A percentile compares a stretch with the other conserved stretches of the same genome.
Conservation (phyloP, 495 filamentous ascomycete species). For the Clavariopsis aquatica region DNA sequence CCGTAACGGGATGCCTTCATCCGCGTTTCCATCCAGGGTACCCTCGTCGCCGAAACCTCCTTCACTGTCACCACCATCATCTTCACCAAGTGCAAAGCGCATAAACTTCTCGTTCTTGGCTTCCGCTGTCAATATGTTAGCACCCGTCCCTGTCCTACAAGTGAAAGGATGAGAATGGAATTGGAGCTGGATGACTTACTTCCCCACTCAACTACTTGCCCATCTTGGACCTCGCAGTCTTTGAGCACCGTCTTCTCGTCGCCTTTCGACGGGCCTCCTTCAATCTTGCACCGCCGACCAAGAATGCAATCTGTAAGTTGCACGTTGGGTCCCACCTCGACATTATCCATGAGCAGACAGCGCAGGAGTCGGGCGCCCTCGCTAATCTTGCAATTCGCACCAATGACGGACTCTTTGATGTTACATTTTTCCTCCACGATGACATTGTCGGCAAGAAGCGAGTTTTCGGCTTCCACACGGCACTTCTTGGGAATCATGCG, state of each 20-base stretch:
- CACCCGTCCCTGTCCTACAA: not conserved
- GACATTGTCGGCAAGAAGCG: conserved; percentile 79
- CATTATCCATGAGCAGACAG: conserved; percentile 90
- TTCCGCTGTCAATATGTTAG: conserved; percentile 53
- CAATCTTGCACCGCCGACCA: conserved; percentile 72
- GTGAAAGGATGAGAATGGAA: not conserved
- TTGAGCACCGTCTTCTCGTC: conserved; percentile 73
- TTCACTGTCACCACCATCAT: conserved; percentile 52
- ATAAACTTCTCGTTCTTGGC: conserved; percentile 85
- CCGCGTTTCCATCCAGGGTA: not conserved
- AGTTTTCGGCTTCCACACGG: conserved; percentile 73
- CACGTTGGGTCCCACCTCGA: conserved; percentile 72
- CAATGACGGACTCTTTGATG: conserved; percentile 88
- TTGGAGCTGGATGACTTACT: conserved; percentile 54
- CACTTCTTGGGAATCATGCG: conserved; percentile 72
- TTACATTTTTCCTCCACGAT: conserved; percentile 77
- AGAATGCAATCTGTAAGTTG: conserved; percentile 80
- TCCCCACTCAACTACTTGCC: conserved; percentile 73
- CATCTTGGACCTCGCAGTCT: conserved; percentile 90
- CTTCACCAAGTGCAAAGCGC: conserved; percentile 70
- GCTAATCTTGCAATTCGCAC: conserved; percentile 79
- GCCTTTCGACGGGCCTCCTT: conserved; percentile 53
- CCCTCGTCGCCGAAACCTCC: conserved; percentile 7
- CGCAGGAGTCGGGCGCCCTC: conserved; percentile 74
- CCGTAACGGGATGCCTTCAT: not conserved